Evolutionary conservation across 805 yeast genomes (phyloP).

Genomic region (Yarrowia sp.): DNA sequence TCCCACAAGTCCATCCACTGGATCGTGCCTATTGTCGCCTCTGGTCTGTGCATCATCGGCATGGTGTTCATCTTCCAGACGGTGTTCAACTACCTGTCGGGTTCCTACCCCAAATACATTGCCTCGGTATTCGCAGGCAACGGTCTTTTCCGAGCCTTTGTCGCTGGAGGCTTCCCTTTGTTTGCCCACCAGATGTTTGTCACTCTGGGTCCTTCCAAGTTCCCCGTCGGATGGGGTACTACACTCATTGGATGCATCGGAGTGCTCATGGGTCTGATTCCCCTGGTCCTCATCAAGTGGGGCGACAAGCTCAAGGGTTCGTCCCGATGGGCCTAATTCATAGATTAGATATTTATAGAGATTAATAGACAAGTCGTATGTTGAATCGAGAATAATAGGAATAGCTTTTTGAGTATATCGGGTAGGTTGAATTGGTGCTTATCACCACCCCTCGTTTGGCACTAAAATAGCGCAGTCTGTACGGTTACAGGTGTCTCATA

Average conservation of each 20-base stretch:
- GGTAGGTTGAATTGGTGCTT: no score
- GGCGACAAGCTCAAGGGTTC: constrained; percentile 6
- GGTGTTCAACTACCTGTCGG: constrained; percentile 13
- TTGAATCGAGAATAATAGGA: background rate
- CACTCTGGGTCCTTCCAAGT: background rate
- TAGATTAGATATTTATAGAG: background rate
- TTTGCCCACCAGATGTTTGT: constrained; percentile 11
- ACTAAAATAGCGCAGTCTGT: no score
- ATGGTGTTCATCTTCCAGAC: constrained; percentile 14
- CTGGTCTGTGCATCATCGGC: background rate
- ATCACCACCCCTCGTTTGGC: no score
- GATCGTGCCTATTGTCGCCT: constrained; percentile 1
- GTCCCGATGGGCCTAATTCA: background rate
- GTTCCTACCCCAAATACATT: constrained; percentile 10
- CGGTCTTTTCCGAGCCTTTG: constrained; percentile 14
- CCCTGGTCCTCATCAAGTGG: constrained; percentile 5
- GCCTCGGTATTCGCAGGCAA: constrained; percentile 6
- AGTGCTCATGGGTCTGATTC: constrained; percentile 5
- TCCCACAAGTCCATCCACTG: constrained; percentile 10
- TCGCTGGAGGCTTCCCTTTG: constrained; percentile 5
- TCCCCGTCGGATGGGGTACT: background rate
- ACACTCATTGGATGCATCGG: constrained; percentile 1
- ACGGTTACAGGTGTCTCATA: no score
- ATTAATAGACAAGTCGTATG: background rate
- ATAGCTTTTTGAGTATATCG: no score